Percentiles rank a stretch among this genome's conserved stretches.
phyloP scores from a whole-genome alignment of 2,329 filamentous ascomycete genomes.

The Helotiales sp. region DNA sequence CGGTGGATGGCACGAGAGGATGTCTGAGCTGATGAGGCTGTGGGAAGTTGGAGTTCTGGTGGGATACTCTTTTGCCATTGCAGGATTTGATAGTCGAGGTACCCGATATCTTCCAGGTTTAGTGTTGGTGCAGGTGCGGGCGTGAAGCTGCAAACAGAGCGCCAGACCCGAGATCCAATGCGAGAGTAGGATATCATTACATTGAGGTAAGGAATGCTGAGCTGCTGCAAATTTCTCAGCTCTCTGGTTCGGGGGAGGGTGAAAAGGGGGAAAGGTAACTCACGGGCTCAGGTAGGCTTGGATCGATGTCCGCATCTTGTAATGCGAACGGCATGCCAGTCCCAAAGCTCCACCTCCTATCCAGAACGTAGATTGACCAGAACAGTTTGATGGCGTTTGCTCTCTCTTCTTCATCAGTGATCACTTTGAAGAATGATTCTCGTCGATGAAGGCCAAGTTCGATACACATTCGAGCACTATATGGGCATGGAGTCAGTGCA shows the following conservation, averaged over 20 bases:
- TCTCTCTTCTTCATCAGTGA: conserved; percentile 71
- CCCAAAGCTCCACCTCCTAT: conserved; percentile 87
- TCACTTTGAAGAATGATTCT: conserved; percentile 70
- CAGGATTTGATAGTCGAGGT: conserved; percentile 81
- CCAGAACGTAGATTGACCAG: conserved; percentile 86
- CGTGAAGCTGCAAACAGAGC: conserved; percentile 58
- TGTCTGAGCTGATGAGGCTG: conserved; percentile 49
- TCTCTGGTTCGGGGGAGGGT: conserved; percentile 27
- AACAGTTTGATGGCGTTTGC: conserved; percentile 73
- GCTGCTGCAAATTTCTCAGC: conserved; percentile 32
- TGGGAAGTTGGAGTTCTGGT: conserved; percentile 60
- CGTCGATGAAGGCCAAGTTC: conserved; percentile 83
- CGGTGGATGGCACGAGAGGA: conserved; percentile 61
- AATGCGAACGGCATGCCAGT: conserved; percentile 86
- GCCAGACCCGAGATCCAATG: conserved; percentile 87
- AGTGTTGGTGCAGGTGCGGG: conserved; percentile 26
- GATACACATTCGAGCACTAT: conserved; percentile 69
- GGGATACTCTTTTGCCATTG: conserved; percentile 84
- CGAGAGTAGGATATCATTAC: conserved; percentile 86
- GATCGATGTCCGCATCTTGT: conserved; percentile 85
- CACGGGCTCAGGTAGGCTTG: conserved; percentile 78
- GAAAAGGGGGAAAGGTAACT: conserved; percentile 43
- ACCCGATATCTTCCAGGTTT: conserved; percentile 74
- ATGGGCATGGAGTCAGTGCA: background rate
- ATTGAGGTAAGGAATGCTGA: conserved; percentile 67